Evolutionary conservation across 1,284 basidiomycete genomes (phyloP).

Genomic region (Mycena citricolor): DNA sequence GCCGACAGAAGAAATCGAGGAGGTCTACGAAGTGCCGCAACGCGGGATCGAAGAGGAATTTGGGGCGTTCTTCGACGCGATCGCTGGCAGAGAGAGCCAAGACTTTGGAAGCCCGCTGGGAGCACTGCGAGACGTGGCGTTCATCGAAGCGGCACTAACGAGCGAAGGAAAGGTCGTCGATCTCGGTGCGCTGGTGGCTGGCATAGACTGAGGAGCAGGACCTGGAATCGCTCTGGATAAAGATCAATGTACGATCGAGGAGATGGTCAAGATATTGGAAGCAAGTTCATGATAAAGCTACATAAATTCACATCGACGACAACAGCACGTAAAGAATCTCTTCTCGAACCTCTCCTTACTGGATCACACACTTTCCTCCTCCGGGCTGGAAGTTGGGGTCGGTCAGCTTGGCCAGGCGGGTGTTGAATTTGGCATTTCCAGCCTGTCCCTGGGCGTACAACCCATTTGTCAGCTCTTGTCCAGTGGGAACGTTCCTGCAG

Average conservation of each 20-base stretch:
- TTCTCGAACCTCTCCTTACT: too few species aligned
- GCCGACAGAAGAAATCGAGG: conserved; percentile 46
- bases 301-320: too few species aligned
- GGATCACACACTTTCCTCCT: too few species aligned
- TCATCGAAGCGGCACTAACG: conserved; percentile 76
- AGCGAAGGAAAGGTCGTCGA: conserved; percentile 65
- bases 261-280: too few species aligned
- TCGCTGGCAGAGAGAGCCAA: conserved; percentile 44
- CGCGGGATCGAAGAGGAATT: conserved; percentile 64
- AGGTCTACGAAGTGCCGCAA: conserved; percentile 46
- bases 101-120: conserved; percentile 53
- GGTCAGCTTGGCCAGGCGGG: conserved; percentile 1
- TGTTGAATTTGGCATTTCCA: conserved; percentile 4
- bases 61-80: conserved; percentile 56
- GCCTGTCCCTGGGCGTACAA: conserved; percentile 3
- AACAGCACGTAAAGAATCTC: too few species aligned
- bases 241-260: too few species aligned
- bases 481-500: not conserved
- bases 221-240: too few species aligned
- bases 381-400: conserved; percentile 1
- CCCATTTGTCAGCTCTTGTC: not conserved
- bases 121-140: conserved; percentile 71
- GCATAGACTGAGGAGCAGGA: conserved; percentile 15
- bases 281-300: too few species aligned
- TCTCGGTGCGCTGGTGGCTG: conserved; percentile 41